These are phyloP conservation scores for Fusarium buxicola DNA, from an alignment of 2,329 filamentous ascomycete genomes.

Conservation along the genomic window DNA sequence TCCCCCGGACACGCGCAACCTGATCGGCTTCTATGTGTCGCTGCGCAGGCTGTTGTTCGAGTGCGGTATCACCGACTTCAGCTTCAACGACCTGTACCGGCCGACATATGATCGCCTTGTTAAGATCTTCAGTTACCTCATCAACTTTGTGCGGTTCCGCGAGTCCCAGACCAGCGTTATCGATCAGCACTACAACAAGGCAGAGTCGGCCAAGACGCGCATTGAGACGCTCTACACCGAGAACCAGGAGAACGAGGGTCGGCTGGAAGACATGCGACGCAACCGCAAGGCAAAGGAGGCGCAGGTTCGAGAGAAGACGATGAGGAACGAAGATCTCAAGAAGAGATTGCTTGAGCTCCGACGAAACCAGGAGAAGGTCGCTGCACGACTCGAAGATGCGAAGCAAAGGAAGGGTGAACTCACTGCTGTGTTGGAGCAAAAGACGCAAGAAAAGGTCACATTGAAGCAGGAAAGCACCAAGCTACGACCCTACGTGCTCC, in stretches of 20 bases:
- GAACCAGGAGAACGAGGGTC: conserved; percentile 87
- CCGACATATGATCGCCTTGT: conserved; percentile 90
- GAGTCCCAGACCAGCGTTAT: conserved; percentile 91
- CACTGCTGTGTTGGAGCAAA: conserved; percentile 77
- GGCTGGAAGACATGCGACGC: conserved; percentile 82
- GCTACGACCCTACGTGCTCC: conserved; percentile 89
- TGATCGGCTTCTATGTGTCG: conserved; percentile 95
- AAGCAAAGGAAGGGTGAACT: conserved; percentile 84
- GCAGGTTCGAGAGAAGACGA: conserved; percentile 85
- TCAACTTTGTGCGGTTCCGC: conserved; percentile 98
- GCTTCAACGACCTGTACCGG: conserved; percentile 90
- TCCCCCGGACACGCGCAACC: conserved; percentile 86
- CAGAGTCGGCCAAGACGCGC: conserved; percentile 84
- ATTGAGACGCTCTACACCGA: conserved; percentile 88
- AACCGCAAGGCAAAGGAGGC: conserved; percentile 84
- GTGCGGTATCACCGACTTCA: conserved; percentile 94
- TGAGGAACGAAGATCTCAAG: conserved; percentile 88
- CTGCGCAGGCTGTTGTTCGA: conserved; percentile 82
- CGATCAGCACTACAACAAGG: conserved; percentile 92
- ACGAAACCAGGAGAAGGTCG: conserved; percentile 84
- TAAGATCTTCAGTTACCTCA: conserved; percentile 97
- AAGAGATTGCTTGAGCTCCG: conserved; percentile 82
- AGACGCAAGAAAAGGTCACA: conserved; percentile 75
- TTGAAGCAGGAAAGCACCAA: conserved; percentile 89
- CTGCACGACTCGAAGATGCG: conserved; percentile 83